Percentiles rank a stretch among this genome's conserved stretches.
Conservation (phyloP, 2,329 filamentous ascomycete genomes). For the Ustulina deusta region DNA sequence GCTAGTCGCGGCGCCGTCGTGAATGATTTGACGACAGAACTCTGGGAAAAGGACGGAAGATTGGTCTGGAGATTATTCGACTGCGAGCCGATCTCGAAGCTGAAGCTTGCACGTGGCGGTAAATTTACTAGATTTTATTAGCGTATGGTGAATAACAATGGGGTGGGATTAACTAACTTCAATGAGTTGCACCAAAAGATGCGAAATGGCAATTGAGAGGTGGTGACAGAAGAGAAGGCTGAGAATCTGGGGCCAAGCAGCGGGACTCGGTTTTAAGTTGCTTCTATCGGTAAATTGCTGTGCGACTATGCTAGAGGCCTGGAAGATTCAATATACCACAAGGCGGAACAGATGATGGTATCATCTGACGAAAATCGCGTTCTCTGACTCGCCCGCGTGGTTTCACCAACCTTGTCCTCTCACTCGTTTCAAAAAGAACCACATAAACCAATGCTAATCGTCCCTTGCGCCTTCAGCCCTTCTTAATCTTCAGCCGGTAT, state of each 20-base stretch:
- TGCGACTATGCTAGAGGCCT: constrained; percentile 9
- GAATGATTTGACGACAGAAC: not conserved
- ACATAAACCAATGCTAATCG: not conserved
- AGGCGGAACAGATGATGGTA: not conserved
- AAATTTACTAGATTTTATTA: not conserved
- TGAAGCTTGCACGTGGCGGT: not conserved
- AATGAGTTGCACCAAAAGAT: not conserved
- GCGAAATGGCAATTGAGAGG: not conserved
- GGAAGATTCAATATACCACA: constrained; percentile 8
- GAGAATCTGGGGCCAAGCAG: not conserved
- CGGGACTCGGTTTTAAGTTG: constrained; percentile 20
- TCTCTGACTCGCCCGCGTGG: not conserved
- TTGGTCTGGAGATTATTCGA: not conserved
- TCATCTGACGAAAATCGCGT: constrained; percentile 1
- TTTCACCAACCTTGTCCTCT: constrained; percentile 8
- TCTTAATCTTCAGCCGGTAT: not conserved
- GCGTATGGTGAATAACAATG: not conserved
- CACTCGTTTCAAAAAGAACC: not conserved
- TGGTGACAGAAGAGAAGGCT: not conserved
- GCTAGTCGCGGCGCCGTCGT: not conserved
- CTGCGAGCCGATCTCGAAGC: not conserved
- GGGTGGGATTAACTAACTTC: not conserved
- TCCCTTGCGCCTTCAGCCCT: not conserved
- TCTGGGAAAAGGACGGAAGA: not conserved
- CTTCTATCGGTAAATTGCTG: constrained; percentile 12